Conservation (phyloP, 805 yeast species). For the Hanseniaspora osmophila region DNA sequence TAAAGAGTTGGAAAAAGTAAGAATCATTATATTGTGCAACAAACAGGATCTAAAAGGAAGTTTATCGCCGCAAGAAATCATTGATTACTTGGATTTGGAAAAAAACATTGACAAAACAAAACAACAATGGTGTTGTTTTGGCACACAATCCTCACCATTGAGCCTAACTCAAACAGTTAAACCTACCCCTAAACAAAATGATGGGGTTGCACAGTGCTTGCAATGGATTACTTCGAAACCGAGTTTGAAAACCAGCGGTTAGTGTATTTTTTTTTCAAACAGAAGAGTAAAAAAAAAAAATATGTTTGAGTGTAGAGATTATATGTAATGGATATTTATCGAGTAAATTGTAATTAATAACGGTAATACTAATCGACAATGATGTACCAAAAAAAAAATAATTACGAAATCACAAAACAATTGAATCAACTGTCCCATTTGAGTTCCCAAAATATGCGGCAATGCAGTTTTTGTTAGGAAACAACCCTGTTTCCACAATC, state of each 20-base stretch:
- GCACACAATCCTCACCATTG: constrained; percentile 68
- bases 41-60: constrained; percentile 69
- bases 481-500: constrained; percentile 91
- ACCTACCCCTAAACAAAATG: constrained; percentile 31
- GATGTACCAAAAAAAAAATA: no score
- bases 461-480: constrained; percentile 44
- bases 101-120: constrained; percentile 37
- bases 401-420: not conserved
- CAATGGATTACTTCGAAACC: constrained; percentile 55
- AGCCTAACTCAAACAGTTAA: not conserved
- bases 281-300: no score
- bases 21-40: constrained; percentile 75
- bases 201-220: constrained; percentile 76
- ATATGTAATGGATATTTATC: no score
- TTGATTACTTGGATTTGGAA: constrained; percentile 54
- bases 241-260: not conserved
- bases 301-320: not conserved
- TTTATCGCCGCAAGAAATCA: constrained; percentile 65
- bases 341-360: no score
- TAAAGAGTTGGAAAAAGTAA: constrained; percentile 68
- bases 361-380: no score
- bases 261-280: no score
- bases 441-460: constrained; percentile 84
- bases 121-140: constrained; percentile 83
- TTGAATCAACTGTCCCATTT: constrained; percentile 44